Percentiles rank a stretch among this genome's conserved stretches.
phyloP scores from a whole-genome alignment of 805 yeast species.

The Suhomyces emberorum region DNA sequence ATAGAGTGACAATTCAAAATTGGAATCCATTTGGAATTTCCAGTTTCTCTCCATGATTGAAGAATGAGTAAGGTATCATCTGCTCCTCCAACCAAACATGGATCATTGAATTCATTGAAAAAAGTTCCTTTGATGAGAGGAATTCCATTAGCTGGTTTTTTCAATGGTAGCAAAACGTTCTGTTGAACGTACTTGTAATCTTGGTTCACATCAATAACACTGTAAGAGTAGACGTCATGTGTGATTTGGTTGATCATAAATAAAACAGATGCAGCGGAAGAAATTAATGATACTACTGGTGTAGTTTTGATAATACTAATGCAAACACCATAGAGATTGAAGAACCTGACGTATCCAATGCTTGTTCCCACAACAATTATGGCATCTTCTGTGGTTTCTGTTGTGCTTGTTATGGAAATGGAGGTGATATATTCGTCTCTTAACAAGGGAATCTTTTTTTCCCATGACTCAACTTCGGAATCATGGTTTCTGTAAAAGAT shows the following conservation, averaged over 20 bases:
- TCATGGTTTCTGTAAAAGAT: conserved; percentile 70
- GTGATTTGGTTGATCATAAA: conserved; percentile 44
- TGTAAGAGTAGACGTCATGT: conserved; percentile 39
- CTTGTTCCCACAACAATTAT: conserved; percentile 69
- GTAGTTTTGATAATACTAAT: conserved; percentile 63
- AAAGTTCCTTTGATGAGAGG: conserved; percentile 65
- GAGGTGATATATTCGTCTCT: conserved; percentile 63
- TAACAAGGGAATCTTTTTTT: conserved; percentile 50
- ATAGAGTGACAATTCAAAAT: conserved; percentile 55
- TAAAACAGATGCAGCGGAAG: conserved; percentile 54
- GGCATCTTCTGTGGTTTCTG: conserved; percentile 23
- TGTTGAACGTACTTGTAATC: conserved; percentile 41
- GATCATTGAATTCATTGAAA: conserved; percentile 86
- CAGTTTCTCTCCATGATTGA: conserved; percentile 71
- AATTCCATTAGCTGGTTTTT: conserved; percentile 16
- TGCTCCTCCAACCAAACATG: conserved; percentile 72
- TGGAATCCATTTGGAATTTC: conserved; percentile 87
- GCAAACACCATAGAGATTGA: conserved; percentile 72
- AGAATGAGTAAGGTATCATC: conserved; percentile 71
- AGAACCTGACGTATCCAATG: conserved; percentile 68
- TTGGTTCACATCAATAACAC: conserved; percentile 44
- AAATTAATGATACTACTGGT: conserved; percentile 71
- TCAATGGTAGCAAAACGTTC: conserved; percentile 36
- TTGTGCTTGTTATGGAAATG: conserved; percentile 46
- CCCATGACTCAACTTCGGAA: conserved; percentile 67